Evolutionary conservation across 495 filamentous ascomycete species (phyloP), one percentile per base, ranked within the genome.

Genomic region (Elasticomyces elasticus): DNA sequence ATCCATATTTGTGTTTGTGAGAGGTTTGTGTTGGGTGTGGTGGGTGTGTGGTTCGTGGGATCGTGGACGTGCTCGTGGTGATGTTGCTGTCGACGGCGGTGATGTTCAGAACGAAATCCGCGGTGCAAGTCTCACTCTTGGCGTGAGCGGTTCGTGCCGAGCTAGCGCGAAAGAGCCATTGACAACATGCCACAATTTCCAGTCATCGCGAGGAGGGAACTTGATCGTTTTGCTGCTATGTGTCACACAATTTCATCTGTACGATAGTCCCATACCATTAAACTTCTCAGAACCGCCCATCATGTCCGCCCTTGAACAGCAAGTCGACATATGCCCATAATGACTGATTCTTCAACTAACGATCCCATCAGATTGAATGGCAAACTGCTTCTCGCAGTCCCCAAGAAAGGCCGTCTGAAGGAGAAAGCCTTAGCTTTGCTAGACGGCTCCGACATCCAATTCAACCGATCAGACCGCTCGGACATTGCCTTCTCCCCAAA

Each of bases 401-500:
- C 92, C 41, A 98, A 98, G 74, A 98, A 98, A 84, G 92, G 92
- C 48, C 82, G 92, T 52, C 80, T 98, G 17, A 82, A 95, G 71
- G 79, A 88, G 72, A 79, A 85, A 44, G 79, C 82, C 53, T 79
- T 98, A 23, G 87, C 95, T 68, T 83, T 98, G 47, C 84, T 98
- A 56, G 74, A 86, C 59, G 92, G 92, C 66, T 86, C 81, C 59
- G 92, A 97, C 70, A 92, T 98, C 63, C 88, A 98, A 72, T 98
- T 97, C 74, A 82, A 82, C 61, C 84, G 90, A 67, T 87, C 94
- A 73, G 85, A 81, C 67, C 86, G 92, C 46, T 84, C 95, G 56
- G 92, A 98, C 69, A 95, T 97, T 69, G 92, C 92, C 13, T 80
- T 97, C 20, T 90, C 95, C 66, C 86, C 92, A 74, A 97, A 97